Conservation (phyloP, 192 early-diverging fungal species). For the Coemansia sp. region DNA sequence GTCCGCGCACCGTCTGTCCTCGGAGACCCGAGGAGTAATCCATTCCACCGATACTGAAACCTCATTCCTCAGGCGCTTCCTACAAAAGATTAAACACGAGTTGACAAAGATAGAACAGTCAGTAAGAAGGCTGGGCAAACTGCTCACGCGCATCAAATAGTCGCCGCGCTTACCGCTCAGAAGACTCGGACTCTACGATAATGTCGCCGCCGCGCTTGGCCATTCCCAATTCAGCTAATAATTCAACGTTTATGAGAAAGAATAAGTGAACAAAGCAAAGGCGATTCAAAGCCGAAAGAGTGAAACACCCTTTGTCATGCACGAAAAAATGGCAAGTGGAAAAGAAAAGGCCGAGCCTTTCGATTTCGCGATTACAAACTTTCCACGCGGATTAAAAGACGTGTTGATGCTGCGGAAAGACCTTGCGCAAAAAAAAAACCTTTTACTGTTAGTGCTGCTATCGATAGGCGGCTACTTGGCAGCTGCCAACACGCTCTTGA, state of each 20-base stretch:
- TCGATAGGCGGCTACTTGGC: not conserved
- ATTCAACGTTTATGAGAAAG: not conserved
- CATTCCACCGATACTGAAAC: constrained; percentile 3
- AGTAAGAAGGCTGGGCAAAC: not conserved
- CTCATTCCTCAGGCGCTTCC: constrained; percentile 43
- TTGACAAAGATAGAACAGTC: not conserved
- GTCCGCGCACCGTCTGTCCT: constrained; percentile 19
- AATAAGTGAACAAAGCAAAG: not conserved
- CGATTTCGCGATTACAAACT: not conserved
- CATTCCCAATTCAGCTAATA: constrained; percentile 13
- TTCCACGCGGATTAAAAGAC: not conserved
- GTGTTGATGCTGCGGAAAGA: constrained; percentile 1
- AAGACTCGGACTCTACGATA: constrained; percentile 30
- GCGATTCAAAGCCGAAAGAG: not conserved
- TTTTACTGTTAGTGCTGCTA: too few species aligned
- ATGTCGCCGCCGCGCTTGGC: constrained; percentile 29
- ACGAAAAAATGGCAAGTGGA: not conserved
- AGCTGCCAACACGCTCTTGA: not conserved
- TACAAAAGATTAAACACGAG: constrained; percentile 4
- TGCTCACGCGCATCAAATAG: not conserved
- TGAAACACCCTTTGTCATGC: not conserved
- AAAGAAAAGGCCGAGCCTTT: not conserved
- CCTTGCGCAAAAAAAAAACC: not conserved
- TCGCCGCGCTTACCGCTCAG: constrained; percentile 28
- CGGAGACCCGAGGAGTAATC: constrained; percentile 12